Percentiles rank a stretch among this genome's conserved stretches.
These are phyloP conservation scores for Hemileccinum rubropunctum DNA, from an alignment of 768 basidiomycete species.

Conservation along the genomic window DNA sequence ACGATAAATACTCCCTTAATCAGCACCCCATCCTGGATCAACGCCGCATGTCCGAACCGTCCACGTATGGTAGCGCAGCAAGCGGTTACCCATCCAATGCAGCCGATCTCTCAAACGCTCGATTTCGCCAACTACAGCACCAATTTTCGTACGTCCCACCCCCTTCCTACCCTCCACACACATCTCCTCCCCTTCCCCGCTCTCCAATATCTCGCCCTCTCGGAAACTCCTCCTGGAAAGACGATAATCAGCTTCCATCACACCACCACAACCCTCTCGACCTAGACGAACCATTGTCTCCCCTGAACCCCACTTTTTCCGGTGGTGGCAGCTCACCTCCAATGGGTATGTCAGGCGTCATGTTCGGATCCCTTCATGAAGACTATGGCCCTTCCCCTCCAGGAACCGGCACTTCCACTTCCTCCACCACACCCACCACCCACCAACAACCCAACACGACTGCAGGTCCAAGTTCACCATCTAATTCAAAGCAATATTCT, in stretches of 20 bases:
- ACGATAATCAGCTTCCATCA: slow-evolving; percentile 29
- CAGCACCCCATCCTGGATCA: slow-evolving; percentile 47
- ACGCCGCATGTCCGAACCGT: slow-evolving; percentile 68
- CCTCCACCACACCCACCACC: slow-evolving; percentile 40
- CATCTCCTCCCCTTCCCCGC: slow-evolving; percentile 43
- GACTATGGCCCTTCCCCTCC: slow-evolving; percentile 62
- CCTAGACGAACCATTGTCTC: slow-evolving; percentile 52
- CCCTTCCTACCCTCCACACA: slow-evolving; percentile 37
- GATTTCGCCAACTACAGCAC: slow-evolving; percentile 43
- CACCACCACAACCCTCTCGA: slow-evolving; percentile 34
- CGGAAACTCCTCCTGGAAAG: slow-evolving; percentile 34
- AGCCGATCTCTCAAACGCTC: slow-evolving; percentile 32
- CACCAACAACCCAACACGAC: slow-evolving; percentile 19
- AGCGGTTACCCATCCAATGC: slow-evolving; percentile 32
- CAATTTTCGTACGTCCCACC: slow-evolving; percentile 34
- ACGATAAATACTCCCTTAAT: slow-evolving; percentile 35
- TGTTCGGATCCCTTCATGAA: slow-evolving; percentile 46
- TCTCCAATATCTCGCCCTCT: slow-evolving; percentile 44
- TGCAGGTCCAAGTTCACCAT: slow-evolving; percentile 29
- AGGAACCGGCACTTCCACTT: slow-evolving; percentile 58
- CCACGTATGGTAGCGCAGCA: slow-evolving; percentile 46
- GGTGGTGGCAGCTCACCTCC: slow-evolving; percentile 37
- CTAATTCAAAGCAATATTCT: slow-evolving; percentile 70
- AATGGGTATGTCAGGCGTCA: slow-evolving; percentile 30
- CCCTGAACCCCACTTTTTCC: slow-evolving; percentile 52